Evolutionary conservation across 805 yeast genomes (phyloP).

Genomic region (Peterozyma toletana): DNA sequence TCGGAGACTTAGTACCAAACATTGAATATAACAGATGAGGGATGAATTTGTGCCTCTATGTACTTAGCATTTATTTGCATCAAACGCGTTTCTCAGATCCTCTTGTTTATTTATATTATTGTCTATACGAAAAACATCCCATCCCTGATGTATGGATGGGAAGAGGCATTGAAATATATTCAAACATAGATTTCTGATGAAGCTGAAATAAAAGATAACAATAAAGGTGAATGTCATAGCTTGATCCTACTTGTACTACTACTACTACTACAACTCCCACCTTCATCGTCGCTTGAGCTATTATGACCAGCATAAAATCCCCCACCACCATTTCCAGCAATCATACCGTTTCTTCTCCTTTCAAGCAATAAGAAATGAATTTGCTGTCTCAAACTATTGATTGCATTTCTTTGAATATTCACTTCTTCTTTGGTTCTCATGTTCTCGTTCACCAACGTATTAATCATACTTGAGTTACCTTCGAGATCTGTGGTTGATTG

Average conservation of each 20-base stretch:
- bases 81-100: too few species aligned
- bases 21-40: too few species aligned
- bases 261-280: neutral
- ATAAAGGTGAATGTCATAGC: neutral
- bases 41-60: too few species aligned
- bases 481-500: constrained; percentile 5
- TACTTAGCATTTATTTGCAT: too few species aligned
- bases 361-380: constrained; percentile 39
- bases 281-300: neutral
- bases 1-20: too few species aligned
- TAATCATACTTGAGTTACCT: constrained; percentile 13
- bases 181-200: neutral
- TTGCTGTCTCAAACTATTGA: constrained; percentile 42
- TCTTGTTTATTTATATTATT: too few species aligned
- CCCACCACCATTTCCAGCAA: neutral
- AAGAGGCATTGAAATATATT: too few species aligned
- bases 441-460: constrained; percentile 27
- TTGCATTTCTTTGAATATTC: constrained; percentile 33
- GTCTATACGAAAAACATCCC: too few species aligned
- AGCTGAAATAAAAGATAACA: neutral
- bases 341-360: constrained; percentile 23
- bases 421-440: constrained; percentile 39
- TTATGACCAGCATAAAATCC: neutral
- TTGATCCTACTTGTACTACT: too few species aligned
- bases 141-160: too few species aligned